Base-by-base conservation (phyloP, 2,329 filamentous ascomycete species). In the Talaromyces sp. region DNA sequence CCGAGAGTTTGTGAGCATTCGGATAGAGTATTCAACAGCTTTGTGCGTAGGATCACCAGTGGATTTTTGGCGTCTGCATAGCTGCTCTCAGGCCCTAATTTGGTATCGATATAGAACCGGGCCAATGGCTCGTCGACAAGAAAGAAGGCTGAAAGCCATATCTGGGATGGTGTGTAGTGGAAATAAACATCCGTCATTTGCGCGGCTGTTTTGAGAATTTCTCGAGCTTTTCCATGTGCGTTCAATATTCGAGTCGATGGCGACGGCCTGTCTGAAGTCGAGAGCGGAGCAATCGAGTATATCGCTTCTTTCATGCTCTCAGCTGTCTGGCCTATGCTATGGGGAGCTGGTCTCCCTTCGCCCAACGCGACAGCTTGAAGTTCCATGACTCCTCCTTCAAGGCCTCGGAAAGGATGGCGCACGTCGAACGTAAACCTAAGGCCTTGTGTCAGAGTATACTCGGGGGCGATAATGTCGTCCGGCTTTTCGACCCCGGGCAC, bases 141-240 rank as follows among this genome's bases (percentile, higher is more conserved):
- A 14, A 89, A 82, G 31, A 97, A 78, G 0, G 93, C 87, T 0
- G 91, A 89, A 63, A 98, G 83, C 87, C 93, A 93, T 73, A 98
- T 96, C 75, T 99, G 95, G 28, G 91, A 90, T 0, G 95, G 95
- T 0, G 94, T 94, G 78, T 91, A 98, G 75, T 96, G 89, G 77
- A 98, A 97, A 78, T 98, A 98, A n/a, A 87, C 92, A 70, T 99
- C 95, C 30, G 94, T 96, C 64, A 97, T 83, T 57, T 96, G 80
- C 0, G 92, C 90, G 61, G 91, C 90, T 60, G 87, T 89, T 71
- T 91, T 91, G 60, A 96, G 84, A 54, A 91, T 82, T 23, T 88
- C 85, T 50, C 90, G 85, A 0, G 93, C 90, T 58, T 83, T 84
- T n/a, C 81, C 81, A 71, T 96, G 92, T 0, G 91, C 91, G 10